Evolutionary conservation across 2,329 filamentous ascomycete species (phyloP).

Genomic region (Coniochaeta hoffmannii): DNA sequence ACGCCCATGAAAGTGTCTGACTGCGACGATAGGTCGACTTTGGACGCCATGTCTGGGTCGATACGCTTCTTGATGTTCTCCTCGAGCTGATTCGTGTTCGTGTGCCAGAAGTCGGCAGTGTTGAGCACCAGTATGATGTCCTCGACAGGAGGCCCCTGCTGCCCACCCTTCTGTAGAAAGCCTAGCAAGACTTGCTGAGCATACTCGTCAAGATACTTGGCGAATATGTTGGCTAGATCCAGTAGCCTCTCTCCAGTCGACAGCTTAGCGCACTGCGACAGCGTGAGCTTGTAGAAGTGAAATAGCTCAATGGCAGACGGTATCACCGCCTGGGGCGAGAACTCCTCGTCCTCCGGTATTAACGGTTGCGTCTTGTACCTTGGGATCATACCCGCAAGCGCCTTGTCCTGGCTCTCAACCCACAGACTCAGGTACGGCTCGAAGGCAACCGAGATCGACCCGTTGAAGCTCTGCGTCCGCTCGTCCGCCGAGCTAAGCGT

Average conservation of each 20-base stretch:
- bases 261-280: slow-evolving; percentile 92
- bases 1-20: slow-evolving; percentile 94
- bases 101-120: slow-evolving; percentile 95
- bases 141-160: slow-evolving; percentile 51
- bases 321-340: slow-evolving; percentile 82
- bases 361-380: slow-evolving; percentile 80
- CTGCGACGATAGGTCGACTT: slow-evolving; percentile 85
- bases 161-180: slow-evolving; percentile 53
- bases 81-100: slow-evolving; percentile 85
- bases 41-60: slow-evolving; percentile 65
- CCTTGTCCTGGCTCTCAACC: slow-evolving; percentile 93
- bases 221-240: slow-evolving; percentile 77
- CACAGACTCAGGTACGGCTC: slow-evolving; percentile 95
- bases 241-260: slow-evolving; percentile 83
- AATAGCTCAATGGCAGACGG: slow-evolving; percentile 93
- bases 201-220: slow-evolving; percentile 92
- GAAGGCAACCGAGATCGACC: slow-evolving; percentile 91
- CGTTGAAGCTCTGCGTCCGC: slow-evolving; percentile 69
- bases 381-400: slow-evolving; percentile 75
- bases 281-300: slow-evolving; percentile 87
- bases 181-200: slow-evolving; percentile 84
- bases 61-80: slow-evolving; percentile 91
- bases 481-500: slow-evolving; percentile 77
- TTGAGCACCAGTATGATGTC: slow-evolving; percentile 84
- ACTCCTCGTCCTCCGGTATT: slow-evolving; percentile 80